Conservation (phyloP, 306 rosid genomes). For the Cucurbita ficifolia region DNA sequence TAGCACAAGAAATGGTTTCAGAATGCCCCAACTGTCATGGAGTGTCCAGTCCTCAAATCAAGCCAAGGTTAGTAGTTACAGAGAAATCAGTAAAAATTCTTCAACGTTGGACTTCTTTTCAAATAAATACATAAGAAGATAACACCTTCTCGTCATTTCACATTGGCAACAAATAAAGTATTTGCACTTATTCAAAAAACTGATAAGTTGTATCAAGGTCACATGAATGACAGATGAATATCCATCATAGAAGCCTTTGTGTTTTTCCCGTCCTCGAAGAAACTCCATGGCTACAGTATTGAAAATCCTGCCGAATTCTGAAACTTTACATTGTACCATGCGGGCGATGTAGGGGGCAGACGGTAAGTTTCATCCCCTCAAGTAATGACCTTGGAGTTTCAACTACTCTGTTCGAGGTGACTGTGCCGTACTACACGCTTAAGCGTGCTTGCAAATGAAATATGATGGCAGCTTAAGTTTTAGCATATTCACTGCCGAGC, state of each 20-base stretch:
- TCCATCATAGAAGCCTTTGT: background rate
- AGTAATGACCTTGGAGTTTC: background rate
- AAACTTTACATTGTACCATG: background rate
- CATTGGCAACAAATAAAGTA: background rate
- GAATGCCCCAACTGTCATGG: background rate
- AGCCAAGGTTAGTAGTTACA: background rate
- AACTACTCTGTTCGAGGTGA: background rate
- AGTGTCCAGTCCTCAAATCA: background rate
- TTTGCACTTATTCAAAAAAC: background rate
- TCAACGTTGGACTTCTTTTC: background rate
- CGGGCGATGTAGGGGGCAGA: background rate
- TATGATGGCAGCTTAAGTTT: background rate
- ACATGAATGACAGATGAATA: background rate
- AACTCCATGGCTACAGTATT: background rate
- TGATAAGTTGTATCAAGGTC: background rate
- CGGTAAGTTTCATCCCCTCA: background rate
- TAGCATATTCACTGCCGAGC: background rate
- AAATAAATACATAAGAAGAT: background rate
- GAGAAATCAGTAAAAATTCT: background rate
- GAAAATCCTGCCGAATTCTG: background rate
- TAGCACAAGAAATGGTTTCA: background rate
- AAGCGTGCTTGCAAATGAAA: background rate
- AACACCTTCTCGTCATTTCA: background rate
- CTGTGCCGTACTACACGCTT: background rate
- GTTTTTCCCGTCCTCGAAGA: background rate